Conservation (phyloP, 2,329 filamentous ascomycete genomes). For the Erysiphe pulchra region DNA sequence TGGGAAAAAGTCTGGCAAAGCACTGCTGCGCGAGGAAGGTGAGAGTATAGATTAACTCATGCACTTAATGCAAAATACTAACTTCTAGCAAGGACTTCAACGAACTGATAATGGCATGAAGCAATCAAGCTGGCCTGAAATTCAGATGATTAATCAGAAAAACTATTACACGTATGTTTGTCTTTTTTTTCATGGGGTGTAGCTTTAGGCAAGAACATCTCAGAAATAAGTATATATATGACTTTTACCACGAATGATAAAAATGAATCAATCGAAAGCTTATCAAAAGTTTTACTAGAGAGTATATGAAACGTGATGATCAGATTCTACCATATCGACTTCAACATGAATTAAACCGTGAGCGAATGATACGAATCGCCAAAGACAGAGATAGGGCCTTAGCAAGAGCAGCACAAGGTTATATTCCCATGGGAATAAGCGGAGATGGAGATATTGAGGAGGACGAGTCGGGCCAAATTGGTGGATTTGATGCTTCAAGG, state of each 20-base stretch:
- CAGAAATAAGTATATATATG: no score
- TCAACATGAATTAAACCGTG: constrained; percentile 65
- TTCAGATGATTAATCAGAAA: constrained; percentile 92
- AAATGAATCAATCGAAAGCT: no score
- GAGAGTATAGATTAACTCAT: constrained; percentile 1
- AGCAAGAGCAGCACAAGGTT: constrained; percentile 45
- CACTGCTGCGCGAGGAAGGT: constrained; percentile 15
- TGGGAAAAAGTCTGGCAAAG: constrained; percentile 14
- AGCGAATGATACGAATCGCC: constrained; percentile 59
- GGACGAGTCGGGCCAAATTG: constrained; percentile 28
- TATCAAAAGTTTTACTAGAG: constrained; percentile 23
- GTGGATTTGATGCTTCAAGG: constrained; percentile 54
- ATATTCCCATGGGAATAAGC: constrained; percentile 32
- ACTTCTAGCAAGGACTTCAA: constrained; percentile 42
- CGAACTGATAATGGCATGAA: constrained; percentile 98
- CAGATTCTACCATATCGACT: constrained; percentile 76
- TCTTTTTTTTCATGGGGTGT: no score
- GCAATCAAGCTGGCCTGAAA: constrained; percentile 76
- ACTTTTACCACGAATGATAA: no score
- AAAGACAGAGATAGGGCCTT: constrained; percentile 72
- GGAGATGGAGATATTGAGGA: constrained; percentile 20
- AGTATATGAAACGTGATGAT: constrained; percentile 95
- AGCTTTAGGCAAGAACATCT: no score
- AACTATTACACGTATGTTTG: constrained; percentile 81
- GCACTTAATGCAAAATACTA: neutral